These are phyloP conservation scores for Cercospora zeae-maydis DNA, from an alignment of 2,329 filamentous ascomycete species.

Conservation along the genomic window DNA sequence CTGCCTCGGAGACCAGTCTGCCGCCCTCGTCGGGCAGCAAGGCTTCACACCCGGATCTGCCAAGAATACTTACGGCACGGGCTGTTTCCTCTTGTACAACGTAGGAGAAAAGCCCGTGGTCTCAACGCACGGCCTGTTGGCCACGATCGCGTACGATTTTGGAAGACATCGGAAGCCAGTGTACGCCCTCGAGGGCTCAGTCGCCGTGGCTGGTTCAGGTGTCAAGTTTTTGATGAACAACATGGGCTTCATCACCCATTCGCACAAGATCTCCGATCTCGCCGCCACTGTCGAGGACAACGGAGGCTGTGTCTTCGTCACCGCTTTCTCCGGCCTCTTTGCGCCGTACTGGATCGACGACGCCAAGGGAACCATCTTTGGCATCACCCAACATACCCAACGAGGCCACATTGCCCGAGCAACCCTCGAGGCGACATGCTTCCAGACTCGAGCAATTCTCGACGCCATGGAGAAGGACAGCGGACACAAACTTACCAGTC, in stretches of 20 bases:
- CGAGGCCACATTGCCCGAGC: constrained; percentile 86
- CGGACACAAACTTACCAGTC: constrained; percentile 66
- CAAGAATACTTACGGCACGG: constrained; percentile 90
- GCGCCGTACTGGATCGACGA: constrained; percentile 95
- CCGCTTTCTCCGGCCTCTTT: constrained; percentile 85
- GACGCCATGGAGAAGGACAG: constrained; percentile 89
- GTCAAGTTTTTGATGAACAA: constrained; percentile 58
- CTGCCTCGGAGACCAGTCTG: constrained; percentile 82
- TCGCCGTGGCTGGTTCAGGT: constrained; percentile 75
- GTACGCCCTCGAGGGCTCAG: constrained; percentile 76
- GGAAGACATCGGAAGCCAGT: constrained; percentile 53
- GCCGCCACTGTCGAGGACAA: constrained; percentile 67
- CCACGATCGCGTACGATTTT: constrained; percentile 86
- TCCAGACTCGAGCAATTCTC: constrained; percentile 89
- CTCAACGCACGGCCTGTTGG: constrained; percentile 74
- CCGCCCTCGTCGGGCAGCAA: constrained; percentile 67
- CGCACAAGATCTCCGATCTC: constrained; percentile 61
- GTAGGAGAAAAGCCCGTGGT: constrained; percentile 81
- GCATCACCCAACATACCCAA: constrained; percentile 63
- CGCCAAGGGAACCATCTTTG: constrained; percentile 75
- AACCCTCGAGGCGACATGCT: constrained; percentile 86
- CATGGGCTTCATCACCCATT: constrained; percentile 61
- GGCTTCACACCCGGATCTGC: constrained; percentile 77
- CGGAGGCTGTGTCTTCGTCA: constrained; percentile 80
- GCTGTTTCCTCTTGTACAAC: constrained; percentile 86